These are phyloP conservation scores for Metschnikowia matae DNA, from an alignment of 805 yeast genomes.

Conservation along the genomic window DNA sequence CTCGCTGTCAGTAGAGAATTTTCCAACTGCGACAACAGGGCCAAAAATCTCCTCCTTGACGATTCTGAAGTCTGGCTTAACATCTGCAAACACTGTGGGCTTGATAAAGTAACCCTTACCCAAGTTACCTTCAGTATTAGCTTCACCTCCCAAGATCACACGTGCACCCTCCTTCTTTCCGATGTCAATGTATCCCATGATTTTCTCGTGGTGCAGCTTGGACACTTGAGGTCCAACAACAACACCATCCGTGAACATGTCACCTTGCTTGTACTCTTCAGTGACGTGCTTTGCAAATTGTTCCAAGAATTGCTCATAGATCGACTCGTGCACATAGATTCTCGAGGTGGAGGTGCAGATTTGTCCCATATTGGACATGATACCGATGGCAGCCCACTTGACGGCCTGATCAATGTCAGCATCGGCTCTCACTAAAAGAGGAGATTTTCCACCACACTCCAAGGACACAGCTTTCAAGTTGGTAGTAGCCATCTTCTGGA, in stretches of 20 bases:
- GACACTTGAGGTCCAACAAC: conserved; percentile 64
- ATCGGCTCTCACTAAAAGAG: conserved; percentile 57
- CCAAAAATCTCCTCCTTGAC: conserved; percentile 85
- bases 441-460: conserved; percentile 75
- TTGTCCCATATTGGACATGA: conserved; percentile 64
- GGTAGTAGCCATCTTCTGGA: conserved; percentile 57
- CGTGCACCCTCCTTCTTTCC: conserved; percentile 45
- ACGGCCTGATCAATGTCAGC: conserved; percentile 63
- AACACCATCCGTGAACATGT: conserved; percentile 44
- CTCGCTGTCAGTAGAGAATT: conserved; percentile 64
- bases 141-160: conserved; percentile 39
- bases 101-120: conserved; percentile 60
- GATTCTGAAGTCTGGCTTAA: conserved; percentile 58
- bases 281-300: conserved; percentile 44
- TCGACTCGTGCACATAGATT: conserved; percentile 51
- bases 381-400: conserved; percentile 64
- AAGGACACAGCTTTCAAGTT: conserved; percentile 62
- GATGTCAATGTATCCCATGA: conserved; percentile 39
- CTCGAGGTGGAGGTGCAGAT: conserved; percentile 67
- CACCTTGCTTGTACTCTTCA: conserved; percentile 52
- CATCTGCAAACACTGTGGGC: conserved; percentile 76
- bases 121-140: conserved; percentile 34
- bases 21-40: conserved; percentile 71
- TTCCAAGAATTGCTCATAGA: conserved; percentile 51
- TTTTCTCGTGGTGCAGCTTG: conserved; percentile 52